Evolutionary conservation across 2,329 filamentous ascomycete genomes (phyloP).

Genomic region (Allantophomopsis cytisporea): DNA sequence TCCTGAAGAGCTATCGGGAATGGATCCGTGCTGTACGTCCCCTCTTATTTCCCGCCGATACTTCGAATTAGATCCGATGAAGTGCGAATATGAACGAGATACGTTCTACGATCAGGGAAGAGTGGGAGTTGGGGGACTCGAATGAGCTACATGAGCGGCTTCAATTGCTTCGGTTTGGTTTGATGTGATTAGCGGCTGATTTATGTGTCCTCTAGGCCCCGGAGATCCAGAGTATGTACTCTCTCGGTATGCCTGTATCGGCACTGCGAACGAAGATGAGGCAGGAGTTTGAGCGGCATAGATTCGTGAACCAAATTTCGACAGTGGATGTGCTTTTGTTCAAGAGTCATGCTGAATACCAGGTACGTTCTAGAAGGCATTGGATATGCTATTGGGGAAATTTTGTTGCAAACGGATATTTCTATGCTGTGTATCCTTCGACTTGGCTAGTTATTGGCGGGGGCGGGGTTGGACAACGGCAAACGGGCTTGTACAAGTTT

Average conservation of each 20-base stretch:
- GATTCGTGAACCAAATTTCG: slow-evolving; percentile 79
- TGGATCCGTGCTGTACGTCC: slow-evolving; percentile 88
- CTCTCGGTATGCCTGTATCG: slow-evolving; percentile 76
- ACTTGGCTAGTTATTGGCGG: no score
- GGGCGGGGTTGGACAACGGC: neutral
- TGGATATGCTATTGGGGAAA: neutral
- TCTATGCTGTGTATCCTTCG: no score
- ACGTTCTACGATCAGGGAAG: neutral
- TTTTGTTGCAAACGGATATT: neutral
- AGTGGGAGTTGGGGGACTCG: neutral
- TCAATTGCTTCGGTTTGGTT: no score
- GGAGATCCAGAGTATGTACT: slow-evolving; percentile 96
- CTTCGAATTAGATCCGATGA: no score
- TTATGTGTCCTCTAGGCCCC: slow-evolving; percentile 50
- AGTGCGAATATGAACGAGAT: neutral
- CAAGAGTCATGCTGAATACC: slow-evolving; percentile 86
- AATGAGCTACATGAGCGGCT: neutral
- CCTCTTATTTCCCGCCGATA: slow-evolving; percentile 1
- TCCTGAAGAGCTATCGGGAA: slow-evolving; percentile 80
- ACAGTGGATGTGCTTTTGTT: slow-evolving; percentile 83
- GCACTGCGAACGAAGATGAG: slow-evolving; percentile 84
- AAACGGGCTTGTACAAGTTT: slow-evolving; percentile 1
- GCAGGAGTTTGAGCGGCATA: slow-evolving; percentile 91
- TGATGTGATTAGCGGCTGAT: slow-evolving; percentile 6
- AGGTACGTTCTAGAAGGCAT: slow-evolving; percentile 40